A percentile compares a stretch with the other conserved stretches of the same genome.
Conservation (phyloP, 768 basidiomycete genomes). For the Xanthoconium purpureum region DNA sequence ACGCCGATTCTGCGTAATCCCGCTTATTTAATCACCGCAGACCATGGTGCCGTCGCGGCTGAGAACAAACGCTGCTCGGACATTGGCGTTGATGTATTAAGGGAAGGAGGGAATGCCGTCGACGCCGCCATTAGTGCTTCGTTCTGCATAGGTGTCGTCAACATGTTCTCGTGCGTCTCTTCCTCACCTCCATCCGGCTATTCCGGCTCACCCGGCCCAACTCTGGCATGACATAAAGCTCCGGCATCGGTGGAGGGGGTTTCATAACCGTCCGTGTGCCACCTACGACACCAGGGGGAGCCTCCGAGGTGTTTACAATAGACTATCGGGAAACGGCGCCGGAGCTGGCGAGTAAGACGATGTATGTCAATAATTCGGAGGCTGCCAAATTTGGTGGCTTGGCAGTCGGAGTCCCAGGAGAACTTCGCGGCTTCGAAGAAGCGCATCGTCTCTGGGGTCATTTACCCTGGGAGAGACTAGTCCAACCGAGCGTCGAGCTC, state of each 20-base stretch:
- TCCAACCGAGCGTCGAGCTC: conserved; percentile 71
- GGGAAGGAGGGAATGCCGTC: conserved; percentile 85
- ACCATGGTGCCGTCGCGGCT: conserved; percentile 82
- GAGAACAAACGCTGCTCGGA: conserved; percentile 86
- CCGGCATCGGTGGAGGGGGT: conserved; percentile 85
- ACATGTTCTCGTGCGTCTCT: conserved; percentile 79
- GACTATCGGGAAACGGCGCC: conserved; percentile 93
- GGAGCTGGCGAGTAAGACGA: conserved; percentile 62
- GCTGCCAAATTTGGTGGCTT: conserved; percentile 73
- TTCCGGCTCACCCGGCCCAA: conserved; percentile 1
- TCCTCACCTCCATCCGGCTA: neutral
- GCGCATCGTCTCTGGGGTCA: conserved; percentile 82
- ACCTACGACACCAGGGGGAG: conserved; percentile 36
- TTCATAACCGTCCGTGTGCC: conserved; percentile 84
- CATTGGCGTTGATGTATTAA: conserved; percentile 74
- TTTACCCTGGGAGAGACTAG: conserved; percentile 73
- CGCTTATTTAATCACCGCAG: conserved; percentile 57
- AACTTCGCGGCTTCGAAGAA: conserved; percentile 82
- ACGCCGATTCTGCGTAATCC: conserved; percentile 39
- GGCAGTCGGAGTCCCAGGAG: conserved; percentile 87
- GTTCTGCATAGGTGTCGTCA: conserved; percentile 78
- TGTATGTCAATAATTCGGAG: conserved; percentile 62
- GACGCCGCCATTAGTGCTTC: conserved; percentile 82
- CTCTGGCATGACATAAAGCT: conserved; percentile 37
- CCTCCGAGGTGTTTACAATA: conserved; percentile 65